Evolutionary conservation across 768 basidiomycete species (phyloP).

Genomic region (Sarcodon aspratus): DNA sequence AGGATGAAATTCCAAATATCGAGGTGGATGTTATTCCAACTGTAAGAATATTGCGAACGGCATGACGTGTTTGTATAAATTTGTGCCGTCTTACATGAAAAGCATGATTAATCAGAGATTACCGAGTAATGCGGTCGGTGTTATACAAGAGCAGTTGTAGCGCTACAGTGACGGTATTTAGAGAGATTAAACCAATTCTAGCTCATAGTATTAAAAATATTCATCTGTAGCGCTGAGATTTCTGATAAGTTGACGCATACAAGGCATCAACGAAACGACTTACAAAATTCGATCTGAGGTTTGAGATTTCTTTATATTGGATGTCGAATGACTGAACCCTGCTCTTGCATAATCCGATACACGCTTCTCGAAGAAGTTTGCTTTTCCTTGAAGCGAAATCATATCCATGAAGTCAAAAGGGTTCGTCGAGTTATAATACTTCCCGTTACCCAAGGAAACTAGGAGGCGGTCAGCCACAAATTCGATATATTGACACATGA

Average conservation of each 20-base stretch:
- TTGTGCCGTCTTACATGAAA: too few relatives aligned
- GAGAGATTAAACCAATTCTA: too few relatives aligned
- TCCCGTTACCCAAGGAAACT: slow-evolving; percentile 72
- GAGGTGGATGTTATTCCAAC: too few relatives aligned
- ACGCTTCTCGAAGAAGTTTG: slow-evolving; percentile 94
- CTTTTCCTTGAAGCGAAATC: slow-evolving; percentile 93
- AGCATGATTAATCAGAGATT: too few relatives aligned
- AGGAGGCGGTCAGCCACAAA: slow-evolving; percentile 88
- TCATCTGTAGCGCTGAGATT: not conserved
- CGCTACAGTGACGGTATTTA: too few relatives aligned
- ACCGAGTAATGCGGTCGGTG: too few relatives aligned
- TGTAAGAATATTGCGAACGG: too few relatives aligned
- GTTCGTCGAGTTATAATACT: slow-evolving; percentile 65
- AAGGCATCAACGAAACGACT: slow-evolving; percentile 9
- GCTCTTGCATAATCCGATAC: slow-evolving; percentile 80
- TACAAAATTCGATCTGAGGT: slow-evolving; percentile 23
- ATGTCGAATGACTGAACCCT: slow-evolving; percentile 27
- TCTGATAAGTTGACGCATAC: not conserved
- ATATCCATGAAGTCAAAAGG: slow-evolving; percentile 94
- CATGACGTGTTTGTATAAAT: too few relatives aligned
- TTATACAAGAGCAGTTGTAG: too few relatives aligned
- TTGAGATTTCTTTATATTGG: not conserved
- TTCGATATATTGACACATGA: slow-evolving; percentile 92
- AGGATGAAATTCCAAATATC: too few relatives aligned
- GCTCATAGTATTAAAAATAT: too few relatives aligned